Evolutionary conservation across 306 rosid species (phyloP), one percentile per base, ranked within the genome.

Genomic region (Cicer judaicum): DNA sequence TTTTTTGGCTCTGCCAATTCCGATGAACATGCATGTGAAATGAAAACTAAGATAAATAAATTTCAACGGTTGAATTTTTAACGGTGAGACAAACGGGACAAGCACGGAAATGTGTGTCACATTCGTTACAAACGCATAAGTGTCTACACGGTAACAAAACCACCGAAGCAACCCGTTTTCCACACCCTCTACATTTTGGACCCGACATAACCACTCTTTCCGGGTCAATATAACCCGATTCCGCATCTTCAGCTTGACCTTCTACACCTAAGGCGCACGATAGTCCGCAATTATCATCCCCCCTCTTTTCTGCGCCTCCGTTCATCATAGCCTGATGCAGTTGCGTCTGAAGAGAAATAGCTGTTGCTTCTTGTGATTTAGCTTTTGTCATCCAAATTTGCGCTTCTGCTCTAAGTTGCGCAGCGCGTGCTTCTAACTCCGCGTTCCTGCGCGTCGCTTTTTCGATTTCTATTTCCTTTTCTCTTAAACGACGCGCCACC

Each of bases 361-460:
- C 95, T 1, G 90, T 82, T 4, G 87, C 87, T 57, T 92, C 97
- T 54, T 94, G 95, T 0, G 92, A 89, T 66, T 85, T 86, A 0
- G 87, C 97, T 81, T 89, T 94, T 0, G 93, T 92, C 64, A 84
- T 93, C 99, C 97, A 94, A n/a, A 85, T 74, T 78, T 90, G 96
- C 24, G 89, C 87, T 63, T 94, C 97, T 29, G 78, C 47, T 81
- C 73, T 81, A 43, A 94, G 89, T 21, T 90, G 90, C 14, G 95
- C 93, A 14, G 90, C 99, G 56, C 95, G 93, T 69, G 96, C 91
- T 36, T 94, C 96, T 54, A 91, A 62, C 85, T 94, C 99, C 0
- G 84, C 84, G 72, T 88, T 89, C 3, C 89, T 80, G 8, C 96
- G 89, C 46, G 88, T 78, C 2, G 92, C 97, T 11, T 84, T 90